Evolutionary conservation across 495 filamentous ascomycete genomes (phyloP).

Genomic region (Neurospora hispaniola): DNA sequence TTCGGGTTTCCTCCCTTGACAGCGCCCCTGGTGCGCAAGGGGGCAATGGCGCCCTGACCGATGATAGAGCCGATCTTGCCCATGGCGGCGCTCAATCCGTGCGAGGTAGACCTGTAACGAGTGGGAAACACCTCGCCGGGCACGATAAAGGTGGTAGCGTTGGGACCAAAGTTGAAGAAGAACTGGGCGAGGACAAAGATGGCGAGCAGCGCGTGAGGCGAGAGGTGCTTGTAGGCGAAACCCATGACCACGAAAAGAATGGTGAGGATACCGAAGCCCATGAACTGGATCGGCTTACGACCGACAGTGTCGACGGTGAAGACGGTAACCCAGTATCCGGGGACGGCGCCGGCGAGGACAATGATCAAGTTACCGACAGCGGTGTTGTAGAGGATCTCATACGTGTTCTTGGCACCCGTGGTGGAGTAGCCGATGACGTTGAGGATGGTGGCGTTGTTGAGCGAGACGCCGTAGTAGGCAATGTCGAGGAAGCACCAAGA

Average conservation of each 20-base stretch:
- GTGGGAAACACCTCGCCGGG: conserved; percentile 88
- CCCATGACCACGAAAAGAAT: conserved; percentile 63
- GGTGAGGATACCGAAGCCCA: conserved; percentile 65
- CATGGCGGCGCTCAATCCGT: conserved; percentile 68
- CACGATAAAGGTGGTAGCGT: conserved; percentile 82
- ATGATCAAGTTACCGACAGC: conserved; percentile 68
- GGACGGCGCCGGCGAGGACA: conserved; percentile 63
- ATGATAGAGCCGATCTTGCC: conserved; percentile 53
- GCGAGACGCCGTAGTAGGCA: conserved; percentile 62
- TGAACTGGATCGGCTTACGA: conserved; percentile 69
- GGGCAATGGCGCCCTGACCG: conserved; percentile 43
- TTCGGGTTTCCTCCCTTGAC: conserved; percentile 25
- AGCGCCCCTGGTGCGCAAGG: conserved; percentile 36
- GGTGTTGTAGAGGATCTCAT: conserved; percentile 56
- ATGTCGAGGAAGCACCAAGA: conserved; percentile 61
- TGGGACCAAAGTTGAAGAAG: conserved; percentile 63
- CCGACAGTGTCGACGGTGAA: conserved; percentile 60
- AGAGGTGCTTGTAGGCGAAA: conserved; percentile 50
- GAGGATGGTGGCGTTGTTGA: conserved; percentile 65
- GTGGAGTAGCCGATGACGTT: conserved; percentile 55
- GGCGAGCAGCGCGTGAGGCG: conserved; percentile 45
- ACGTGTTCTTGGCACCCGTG: conserved; percentile 41
- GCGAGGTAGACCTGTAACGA: conserved; percentile 71
- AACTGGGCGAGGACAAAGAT: conserved; percentile 75
- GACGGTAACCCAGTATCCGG: conserved; percentile 69